Evolutionary conservation across 1,284 basidiomycete genomes (phyloP), one percentile per base, ranked within the genome.

Genomic region (Malassezia furfur): DNA sequence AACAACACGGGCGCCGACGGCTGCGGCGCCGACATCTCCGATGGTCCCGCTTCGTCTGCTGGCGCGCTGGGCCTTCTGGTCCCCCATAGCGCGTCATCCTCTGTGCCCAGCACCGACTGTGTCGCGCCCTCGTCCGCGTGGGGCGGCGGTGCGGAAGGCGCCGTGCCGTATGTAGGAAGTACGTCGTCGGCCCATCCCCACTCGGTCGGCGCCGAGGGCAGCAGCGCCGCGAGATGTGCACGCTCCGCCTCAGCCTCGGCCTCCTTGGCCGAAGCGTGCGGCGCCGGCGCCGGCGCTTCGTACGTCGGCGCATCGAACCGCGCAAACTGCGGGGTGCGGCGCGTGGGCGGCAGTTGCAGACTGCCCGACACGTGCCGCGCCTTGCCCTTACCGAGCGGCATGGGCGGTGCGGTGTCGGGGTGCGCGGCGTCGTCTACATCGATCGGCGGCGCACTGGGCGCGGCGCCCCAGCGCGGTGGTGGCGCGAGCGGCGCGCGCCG

Each of bases 211-310:
- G 25, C 36, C 19, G 49, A 47, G 10, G 54, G 54, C 10, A 57
- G 31, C 11, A 57, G 6, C 5, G 49, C 12, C 12, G 44, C 12
- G 10, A 57, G 49, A 12, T 14, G n/a, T 2, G 37, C 25, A 8
- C 36, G 41, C 44, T 57, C 49, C 14, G 34, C 35, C 5, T 37
- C 54, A 0, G 54, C 54, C 30, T 57, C 54, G 12, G 19, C 41
- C 12, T 45, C 44, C 30, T 57, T 57, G 3, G 30, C 25, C 7
- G 25, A 3, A 3, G 25, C 3, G 25, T 7, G 3, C 25, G 25
- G 25, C 25, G 25, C 3, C 7, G 25, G 25, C 25, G 25, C 25
- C 25, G 25, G 25, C 7, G 32, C 9, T 8, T 34, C 32, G 37
- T 39, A 21, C 9, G 21, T 12, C 21, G 37, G n/a, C 6, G n/a